Percentiles rank a stretch among this genome's conserved stretches.
These are phyloP conservation scores for Dorcoceras hygrometricum DNA, from an alignment of 257 asterid species.

Conservation along the genomic window DNA sequence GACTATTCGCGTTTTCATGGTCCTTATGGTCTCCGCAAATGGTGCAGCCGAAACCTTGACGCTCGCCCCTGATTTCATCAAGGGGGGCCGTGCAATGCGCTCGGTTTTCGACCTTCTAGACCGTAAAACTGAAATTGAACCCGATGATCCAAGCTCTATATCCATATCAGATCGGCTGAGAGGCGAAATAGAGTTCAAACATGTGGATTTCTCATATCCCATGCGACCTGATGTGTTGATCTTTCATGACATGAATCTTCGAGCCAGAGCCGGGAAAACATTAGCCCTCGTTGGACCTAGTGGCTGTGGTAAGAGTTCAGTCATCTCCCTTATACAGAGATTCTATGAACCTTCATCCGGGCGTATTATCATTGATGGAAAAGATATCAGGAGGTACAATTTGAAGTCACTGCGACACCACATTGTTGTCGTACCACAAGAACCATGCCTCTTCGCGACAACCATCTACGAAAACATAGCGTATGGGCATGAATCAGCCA, in stretches of 20 bases:
- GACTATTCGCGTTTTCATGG: conserved; percentile 91
- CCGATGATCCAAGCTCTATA: conserved; percentile 55
- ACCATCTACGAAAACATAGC: conserved; percentile 76
- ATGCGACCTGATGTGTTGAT: conserved; percentile 58
- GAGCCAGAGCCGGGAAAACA: conserved; percentile 75
- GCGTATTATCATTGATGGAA: conserved; percentile 68
- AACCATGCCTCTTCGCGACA: conserved; percentile 77
- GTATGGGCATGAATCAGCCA: conserved; percentile 65
- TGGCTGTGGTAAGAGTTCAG: conserved; percentile 79
- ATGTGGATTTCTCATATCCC: conserved; percentile 81
- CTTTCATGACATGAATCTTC: conserved; percentile 58
- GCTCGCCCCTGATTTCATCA: conserved; percentile 83
- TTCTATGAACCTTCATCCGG: conserved; percentile 84
- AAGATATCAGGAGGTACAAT: conserved; percentile 71
- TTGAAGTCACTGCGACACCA: conserved; percentile 60
- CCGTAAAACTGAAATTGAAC: conserved; percentile 75
- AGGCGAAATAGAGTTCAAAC: conserved; percentile 79
- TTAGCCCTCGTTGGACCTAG: conserved; percentile 92
- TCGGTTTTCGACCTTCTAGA: conserved; percentile 83
- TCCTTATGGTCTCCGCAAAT: conserved; percentile 90
- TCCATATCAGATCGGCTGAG: conserved; percentile 51
- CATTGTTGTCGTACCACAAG: conserved; percentile 77
- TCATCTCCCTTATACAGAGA: conserved; percentile 57
- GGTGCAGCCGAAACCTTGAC: conserved; percentile 93
- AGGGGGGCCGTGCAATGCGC: conserved; percentile 88